Conservation (phyloP, 371 early-diverging fungal genomes). For the Rhizopus microsporus region DNA sequence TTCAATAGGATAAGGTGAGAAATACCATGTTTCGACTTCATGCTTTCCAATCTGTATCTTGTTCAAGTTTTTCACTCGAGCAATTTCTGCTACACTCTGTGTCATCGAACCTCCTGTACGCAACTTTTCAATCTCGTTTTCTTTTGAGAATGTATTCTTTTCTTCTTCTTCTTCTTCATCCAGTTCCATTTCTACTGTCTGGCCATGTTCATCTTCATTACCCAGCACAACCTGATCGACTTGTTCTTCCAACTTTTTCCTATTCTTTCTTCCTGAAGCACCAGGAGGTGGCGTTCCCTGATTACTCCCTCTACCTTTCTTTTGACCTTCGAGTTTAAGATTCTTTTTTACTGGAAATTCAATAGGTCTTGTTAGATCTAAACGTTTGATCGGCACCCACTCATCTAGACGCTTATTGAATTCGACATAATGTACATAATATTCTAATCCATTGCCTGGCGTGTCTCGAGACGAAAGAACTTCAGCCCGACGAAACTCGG, state of each 20-base stretch:
- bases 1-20: conserved; percentile 93
- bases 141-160: conserved; percentile 67
- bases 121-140: conserved; percentile 91
- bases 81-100: conserved; percentile 87
- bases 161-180: conserved; percentile 54
- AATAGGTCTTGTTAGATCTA: conserved; percentile 74
- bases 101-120: conserved; percentile 95
- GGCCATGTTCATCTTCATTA: conserved; percentile 20
- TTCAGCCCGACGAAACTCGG: conserved; percentile 86
- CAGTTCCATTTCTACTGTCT: conserved; percentile 24
- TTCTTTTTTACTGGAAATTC: conserved; percentile 59
- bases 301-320: conserved; percentile 39
- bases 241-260: conserved; percentile 17
- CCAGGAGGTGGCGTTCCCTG: conserved; percentile 12
- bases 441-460: conserved; percentile 63
- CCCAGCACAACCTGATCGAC: conserved; percentile 17
- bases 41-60: conserved; percentile 93
- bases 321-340: conserved; percentile 59
- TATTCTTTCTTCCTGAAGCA: neutral
- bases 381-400: conserved; percentile 84
- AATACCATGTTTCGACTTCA: conserved; percentile 97
- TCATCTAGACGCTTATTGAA: conserved; percentile 99
- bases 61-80: conserved; percentile 93
- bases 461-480: conserved; percentile 83
- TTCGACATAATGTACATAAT: conserved; percentile 98